Conservation (phyloP, 306 rosid genomes). For the Ammopiptanthus mongolicus region DNA sequence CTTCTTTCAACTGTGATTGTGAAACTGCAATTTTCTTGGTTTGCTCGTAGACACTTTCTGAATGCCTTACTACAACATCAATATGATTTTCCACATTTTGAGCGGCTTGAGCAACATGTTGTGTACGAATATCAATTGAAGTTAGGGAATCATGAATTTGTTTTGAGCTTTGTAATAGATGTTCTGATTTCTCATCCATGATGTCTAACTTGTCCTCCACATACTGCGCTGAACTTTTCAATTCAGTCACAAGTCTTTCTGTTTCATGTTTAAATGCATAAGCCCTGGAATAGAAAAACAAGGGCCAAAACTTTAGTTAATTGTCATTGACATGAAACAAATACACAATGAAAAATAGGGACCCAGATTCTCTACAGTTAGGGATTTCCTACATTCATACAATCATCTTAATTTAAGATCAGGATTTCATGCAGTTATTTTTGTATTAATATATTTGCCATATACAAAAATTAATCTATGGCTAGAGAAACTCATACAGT, state of each 20-base stretch:
- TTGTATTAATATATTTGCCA: too few relatives aligned
- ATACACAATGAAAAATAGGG: neutral
- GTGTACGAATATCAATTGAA: constrained; percentile 36
- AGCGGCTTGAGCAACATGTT: constrained; percentile 43
- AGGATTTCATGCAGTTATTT: too few relatives aligned
- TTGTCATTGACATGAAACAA: neutral
- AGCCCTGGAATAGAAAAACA: constrained; percentile 32
- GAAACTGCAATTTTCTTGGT: constrained; percentile 50
- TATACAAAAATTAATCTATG: too few relatives aligned
- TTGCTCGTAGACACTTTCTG: constrained; percentile 59
- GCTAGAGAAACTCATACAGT: too few relatives aligned
- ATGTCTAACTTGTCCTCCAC: constrained; percentile 62
- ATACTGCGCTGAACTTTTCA: constrained; percentile 57
- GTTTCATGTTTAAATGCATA: constrained; percentile 64
- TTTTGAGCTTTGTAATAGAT: constrained; percentile 43
- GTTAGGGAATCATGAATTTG: constrained; percentile 46
- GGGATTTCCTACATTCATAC: too few relatives aligned
- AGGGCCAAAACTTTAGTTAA: neutral
- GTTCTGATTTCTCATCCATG: constrained; percentile 51
- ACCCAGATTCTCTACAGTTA: too few relatives aligned
- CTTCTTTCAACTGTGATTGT: constrained; percentile 53
- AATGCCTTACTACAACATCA: constrained; percentile 41
- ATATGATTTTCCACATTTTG: constrained; percentile 50
- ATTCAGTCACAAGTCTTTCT: constrained; percentile 75
- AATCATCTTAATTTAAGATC: too few relatives aligned